Conservation (phyloP, 257 asterid genomes). For the Nicotiana undulata region DNA sequence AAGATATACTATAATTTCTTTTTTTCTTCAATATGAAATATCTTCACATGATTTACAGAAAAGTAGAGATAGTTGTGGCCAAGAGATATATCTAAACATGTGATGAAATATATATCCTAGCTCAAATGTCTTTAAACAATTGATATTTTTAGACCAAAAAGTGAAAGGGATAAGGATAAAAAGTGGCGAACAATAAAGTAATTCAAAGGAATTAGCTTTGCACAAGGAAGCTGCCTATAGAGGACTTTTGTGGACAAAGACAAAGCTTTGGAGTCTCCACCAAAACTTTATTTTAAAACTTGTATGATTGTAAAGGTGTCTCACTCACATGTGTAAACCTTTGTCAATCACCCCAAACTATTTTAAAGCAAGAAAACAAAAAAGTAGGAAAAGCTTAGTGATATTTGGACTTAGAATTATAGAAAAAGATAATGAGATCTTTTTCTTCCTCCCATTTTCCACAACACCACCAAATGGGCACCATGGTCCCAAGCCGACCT, state of each 20-base stretch:
- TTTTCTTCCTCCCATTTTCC: background rate
- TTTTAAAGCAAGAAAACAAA: conserved; percentile 1
- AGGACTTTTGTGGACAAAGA: background rate
- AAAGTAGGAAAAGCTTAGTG: background rate
- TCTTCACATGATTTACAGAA: too few relatives aligned
- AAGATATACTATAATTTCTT: too few relatives aligned
- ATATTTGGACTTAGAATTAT: background rate
- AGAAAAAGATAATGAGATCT: background rate
- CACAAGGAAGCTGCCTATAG: background rate
- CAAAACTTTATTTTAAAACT: background rate
- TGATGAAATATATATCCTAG: too few relatives aligned
- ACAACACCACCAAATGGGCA: background rate
- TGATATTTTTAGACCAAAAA: background rate
- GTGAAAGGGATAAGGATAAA: background rate
- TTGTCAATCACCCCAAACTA: conserved; percentile 10
- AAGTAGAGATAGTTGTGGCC: too few relatives aligned
- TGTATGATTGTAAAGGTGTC: conserved; percentile 12
- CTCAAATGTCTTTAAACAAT: too few relatives aligned
- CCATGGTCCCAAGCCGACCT: background rate
- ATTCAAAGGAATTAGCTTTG: background rate
- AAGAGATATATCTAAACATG: too few relatives aligned
- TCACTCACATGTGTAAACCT: conserved; percentile 5
- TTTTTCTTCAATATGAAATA: too few relatives aligned
- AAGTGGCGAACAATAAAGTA: background rate
- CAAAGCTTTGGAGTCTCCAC: background rate